Conservation (phyloP, 1,284 basidiomycete species). For the Coriolopsis trogii region DNA sequence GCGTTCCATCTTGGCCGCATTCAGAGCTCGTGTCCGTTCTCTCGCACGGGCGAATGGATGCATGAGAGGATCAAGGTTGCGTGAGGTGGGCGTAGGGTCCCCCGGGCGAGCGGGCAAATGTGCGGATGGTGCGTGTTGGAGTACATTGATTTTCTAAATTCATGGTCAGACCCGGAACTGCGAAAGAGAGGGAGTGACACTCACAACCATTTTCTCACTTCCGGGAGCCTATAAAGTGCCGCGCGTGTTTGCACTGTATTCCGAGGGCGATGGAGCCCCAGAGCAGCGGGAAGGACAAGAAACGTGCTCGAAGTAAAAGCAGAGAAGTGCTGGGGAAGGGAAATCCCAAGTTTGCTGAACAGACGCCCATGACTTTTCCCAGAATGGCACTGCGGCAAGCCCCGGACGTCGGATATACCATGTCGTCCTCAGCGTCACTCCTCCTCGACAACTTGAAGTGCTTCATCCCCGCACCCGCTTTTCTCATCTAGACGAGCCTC, state of each 20-base stretch:
- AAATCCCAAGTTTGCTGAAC: no score
- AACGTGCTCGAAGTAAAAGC: no score
- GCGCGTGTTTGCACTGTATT: no score
- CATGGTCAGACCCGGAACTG: neutral
- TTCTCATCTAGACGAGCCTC: neutral
- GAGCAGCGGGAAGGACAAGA: no score
- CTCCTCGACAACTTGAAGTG: no score
- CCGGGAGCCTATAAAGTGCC: no score
- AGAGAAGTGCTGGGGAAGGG: no score
- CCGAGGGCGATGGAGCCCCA: no score
- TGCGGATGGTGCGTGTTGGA: conserved; percentile 80
- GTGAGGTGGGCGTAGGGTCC: conserved; percentile 84
- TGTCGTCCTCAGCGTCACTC: conserved; percentile 1
- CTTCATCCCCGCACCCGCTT: neutral
- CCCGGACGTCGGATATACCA: no score
- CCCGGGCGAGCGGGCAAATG: conserved; percentile 75
- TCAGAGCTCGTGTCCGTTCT: conserved; percentile 93
- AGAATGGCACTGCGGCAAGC: no score
- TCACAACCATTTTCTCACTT: conserved; percentile 28
- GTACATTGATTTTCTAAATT: conserved; percentile 81
- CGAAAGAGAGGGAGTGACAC: neutral
- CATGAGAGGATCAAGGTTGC: conserved; percentile 92
- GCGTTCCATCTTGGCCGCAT: conserved; percentile 94
- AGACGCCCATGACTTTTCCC: no score
- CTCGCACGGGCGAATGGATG: conserved; percentile 94